phyloP scores from a whole-genome alignment of 176 grass and related monocot genomes.

The Aechmea fasciata region DNA sequence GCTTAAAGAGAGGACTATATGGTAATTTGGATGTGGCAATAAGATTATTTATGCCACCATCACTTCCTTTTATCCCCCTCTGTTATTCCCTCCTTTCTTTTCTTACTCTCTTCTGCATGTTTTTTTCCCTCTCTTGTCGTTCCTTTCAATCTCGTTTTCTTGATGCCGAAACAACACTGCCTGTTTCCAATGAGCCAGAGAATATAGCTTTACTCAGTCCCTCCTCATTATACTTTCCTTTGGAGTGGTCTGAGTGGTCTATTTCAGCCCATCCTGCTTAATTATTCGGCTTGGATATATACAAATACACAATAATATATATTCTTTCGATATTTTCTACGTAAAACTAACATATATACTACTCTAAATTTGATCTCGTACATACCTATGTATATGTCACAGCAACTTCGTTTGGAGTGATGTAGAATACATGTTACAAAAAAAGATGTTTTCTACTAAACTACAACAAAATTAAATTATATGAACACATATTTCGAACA shows the following conservation, averaged over 20 bases:
- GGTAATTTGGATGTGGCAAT: no score
- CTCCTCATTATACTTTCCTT: neutral
- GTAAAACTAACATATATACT: neutral
- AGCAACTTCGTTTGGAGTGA: no score
- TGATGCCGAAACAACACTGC: neutral
- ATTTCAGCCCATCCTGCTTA: neutral
- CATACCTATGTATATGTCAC: no score
- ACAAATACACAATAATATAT: neutral
- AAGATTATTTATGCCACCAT: neutral
- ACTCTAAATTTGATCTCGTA: no score
- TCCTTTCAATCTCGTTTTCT: neutral
- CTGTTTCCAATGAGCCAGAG: neutral
- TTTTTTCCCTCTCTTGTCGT: neutral
- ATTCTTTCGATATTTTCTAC: neutral
- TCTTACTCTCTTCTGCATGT: slow-evolving; percentile 1
- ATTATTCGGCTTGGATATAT: neutral
- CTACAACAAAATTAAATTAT: no score
- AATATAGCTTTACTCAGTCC: neutral
- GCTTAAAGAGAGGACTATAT: no score
- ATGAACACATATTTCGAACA: no score
- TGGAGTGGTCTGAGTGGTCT: neutral
- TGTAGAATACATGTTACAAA: no score
- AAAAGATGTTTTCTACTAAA: no score
- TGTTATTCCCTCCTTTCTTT: neutral
- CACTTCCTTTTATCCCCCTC: neutral